Evolutionary conservation across 345 rosid genomes (phyloP), one percentile per base, ranked within the genome.

Genomic region (Lumnitzera racemosa): DNA sequence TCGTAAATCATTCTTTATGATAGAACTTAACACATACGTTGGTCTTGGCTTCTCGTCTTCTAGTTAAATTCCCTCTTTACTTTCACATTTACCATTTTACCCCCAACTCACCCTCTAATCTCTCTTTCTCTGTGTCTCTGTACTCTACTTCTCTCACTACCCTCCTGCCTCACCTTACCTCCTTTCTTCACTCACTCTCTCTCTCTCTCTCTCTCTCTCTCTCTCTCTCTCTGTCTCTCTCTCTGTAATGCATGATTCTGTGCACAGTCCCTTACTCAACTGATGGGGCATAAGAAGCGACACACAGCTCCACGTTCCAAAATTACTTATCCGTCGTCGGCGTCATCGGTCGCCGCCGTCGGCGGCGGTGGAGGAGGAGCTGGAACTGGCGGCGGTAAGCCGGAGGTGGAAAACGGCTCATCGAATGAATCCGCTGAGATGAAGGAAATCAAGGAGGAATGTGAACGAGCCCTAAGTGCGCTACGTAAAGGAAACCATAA

Each of bases 281-380:
- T 49, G 59, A 92, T 92, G 96, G 96, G 96, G 73, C 91, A 80
- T 60, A 89, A 80, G 78, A 89, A 87, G 79, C 88, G 89, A 61
- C 53, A 67, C 64, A 49, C 61, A 66, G 71, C 86, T 62, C 57
- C 85, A 58, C 89, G 91, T 64, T 72, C 85, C 53, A 87, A 85
- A 78, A 83, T 71, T 15, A 60, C 76, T 50, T 68, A 54, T 61
- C 49, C 81, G 24, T 47, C 70, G 25, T 20, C 79, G 57, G 24
- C 67, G 24, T 51, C 63, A 20, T 69, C 61, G 53, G 68, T 55
- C 20, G 56, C 75, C 15, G 76, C 29, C 43, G 78, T 58, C 56
- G 13, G 65, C 13, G 43, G 10, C 10, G 43, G 43, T 0, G 43
- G 68, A 62, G 51, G 14, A 27, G 55, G 55, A 31, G 41, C 64